Percentiles rank a stretch among this genome's conserved stretches.
Evolutionary conservation across 2,329 filamentous ascomycete genomes (phyloP).

Genomic region (Talaromyces islandicus): DNA sequence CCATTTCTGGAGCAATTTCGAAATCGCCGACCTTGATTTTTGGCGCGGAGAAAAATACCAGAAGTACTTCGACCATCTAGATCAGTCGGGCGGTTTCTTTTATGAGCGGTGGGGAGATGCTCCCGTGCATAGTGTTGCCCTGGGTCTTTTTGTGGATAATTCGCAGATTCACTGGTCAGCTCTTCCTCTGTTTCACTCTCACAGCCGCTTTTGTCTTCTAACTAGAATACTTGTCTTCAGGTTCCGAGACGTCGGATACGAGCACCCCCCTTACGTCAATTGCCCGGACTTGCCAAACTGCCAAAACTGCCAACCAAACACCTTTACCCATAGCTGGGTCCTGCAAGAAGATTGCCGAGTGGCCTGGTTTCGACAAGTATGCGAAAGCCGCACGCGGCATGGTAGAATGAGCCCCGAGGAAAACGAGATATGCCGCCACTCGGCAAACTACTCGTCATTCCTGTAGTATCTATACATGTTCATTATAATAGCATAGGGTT

Average conservation of each 20-base stretch:
- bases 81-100: constrained; percentile 92
- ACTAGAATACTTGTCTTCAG: constrained; percentile 39
- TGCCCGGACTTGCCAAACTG: constrained; percentile 96
- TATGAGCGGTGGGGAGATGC: constrained; percentile 99
- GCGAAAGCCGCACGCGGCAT: constrained; percentile 2
- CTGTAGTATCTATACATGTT: neutral
- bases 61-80: constrained; percentile 92
- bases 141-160: constrained; percentile 87
- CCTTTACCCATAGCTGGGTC: constrained; percentile 74
- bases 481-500: neutral
- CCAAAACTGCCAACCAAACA: constrained; percentile 72
- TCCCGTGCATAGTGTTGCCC: constrained; percentile 87
- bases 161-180: constrained; percentile 86
- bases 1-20: constrained; percentile 99
- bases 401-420: constrained; percentile 3
- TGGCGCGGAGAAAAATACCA: constrained; percentile 87
- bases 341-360: constrained; percentile 88
- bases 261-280: constrained; percentile 98
- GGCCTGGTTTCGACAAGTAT: constrained; percentile 93
- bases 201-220: neutral
- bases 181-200: neutral
- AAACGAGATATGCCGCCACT: constrained; percentile 7
- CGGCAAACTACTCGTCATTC: neutral
- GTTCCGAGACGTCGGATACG: constrained; percentile 99
- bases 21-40: constrained; percentile 88